Percentiles rank a stretch among this genome's conserved stretches.
Evolutionary conservation across 257 asterid species (phyloP).

Genomic region (Eucommia ulmoides): DNA sequence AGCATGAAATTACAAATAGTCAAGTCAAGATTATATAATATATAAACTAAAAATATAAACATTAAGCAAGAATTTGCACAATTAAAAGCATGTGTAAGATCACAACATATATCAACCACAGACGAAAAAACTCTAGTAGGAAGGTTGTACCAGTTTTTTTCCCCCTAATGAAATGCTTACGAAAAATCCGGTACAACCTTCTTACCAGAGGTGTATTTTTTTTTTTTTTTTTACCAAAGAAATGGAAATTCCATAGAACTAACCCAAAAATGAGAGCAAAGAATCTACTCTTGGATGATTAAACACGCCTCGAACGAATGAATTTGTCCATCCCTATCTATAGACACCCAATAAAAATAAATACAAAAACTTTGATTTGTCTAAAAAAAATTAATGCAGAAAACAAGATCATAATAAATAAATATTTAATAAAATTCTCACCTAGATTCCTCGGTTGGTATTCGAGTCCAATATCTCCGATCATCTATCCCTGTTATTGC

Average conservation of each 20-base stretch:
- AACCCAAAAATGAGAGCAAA: not conserved
- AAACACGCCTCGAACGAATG: conserved; percentile 3
- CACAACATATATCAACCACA: too few relatives aligned
- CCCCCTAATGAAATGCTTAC: too few relatives aligned
- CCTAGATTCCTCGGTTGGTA: not conserved
- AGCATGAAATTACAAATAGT: too few relatives aligned
- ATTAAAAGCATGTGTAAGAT: too few relatives aligned
- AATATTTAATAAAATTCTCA: not conserved
- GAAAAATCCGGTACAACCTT: too few relatives aligned
- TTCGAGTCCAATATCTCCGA: conserved; percentile 1
- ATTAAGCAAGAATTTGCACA: too few relatives aligned
- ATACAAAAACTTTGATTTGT: not conserved
- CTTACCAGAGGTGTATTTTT: too few relatives aligned
- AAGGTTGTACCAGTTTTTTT: too few relatives aligned
- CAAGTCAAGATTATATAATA: too few relatives aligned
- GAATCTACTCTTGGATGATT: conserved; percentile 8
- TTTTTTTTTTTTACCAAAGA: too few relatives aligned
- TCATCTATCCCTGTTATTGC: conserved; percentile 2
- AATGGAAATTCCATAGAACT: not conserved
- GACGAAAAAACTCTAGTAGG: too few relatives aligned
- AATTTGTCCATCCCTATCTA: not conserved
- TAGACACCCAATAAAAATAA: not conserved
- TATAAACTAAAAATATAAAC: too few relatives aligned
- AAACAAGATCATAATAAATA: not conserved
- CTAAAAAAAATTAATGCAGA: not conserved